Evolutionary conservation across 257 asterid genomes (phyloP).

Genomic region (Eustoma russellianum): DNA sequence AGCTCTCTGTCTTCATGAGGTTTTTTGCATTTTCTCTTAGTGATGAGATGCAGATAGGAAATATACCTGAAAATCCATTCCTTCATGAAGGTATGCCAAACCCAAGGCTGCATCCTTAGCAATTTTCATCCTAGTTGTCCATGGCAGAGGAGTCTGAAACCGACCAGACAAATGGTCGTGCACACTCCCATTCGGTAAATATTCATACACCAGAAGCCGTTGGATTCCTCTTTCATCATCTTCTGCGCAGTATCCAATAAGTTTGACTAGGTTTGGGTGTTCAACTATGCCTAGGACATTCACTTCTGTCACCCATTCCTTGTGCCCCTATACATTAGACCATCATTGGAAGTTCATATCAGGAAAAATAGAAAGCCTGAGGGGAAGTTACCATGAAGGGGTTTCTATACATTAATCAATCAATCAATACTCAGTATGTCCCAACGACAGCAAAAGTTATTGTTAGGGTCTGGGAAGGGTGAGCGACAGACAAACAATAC

Average conservation of each 20-base stretch:
- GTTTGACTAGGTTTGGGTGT: slow-evolving; percentile 79
- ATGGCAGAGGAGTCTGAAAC: slow-evolving; percentile 58
- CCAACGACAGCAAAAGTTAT: too few relatives aligned
- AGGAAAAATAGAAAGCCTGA: too few relatives aligned
- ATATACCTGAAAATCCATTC: slow-evolving; percentile 84
- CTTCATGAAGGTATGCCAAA: slow-evolving; percentile 78
- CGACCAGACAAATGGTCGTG: slow-evolving; percentile 68
- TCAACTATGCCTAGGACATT: slow-evolving; percentile 77
- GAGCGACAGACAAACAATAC: too few relatives aligned
- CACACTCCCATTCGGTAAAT: slow-evolving; percentile 59
- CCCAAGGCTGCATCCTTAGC: slow-evolving; percentile 80
- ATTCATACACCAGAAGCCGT: slow-evolving; percentile 71
- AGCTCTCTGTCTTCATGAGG: too few relatives aligned
- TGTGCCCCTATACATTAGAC: slow-evolving; percentile 53
- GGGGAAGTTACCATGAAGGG: too few relatives aligned
- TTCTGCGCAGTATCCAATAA: slow-evolving; percentile 75
- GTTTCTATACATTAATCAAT: too few relatives aligned
- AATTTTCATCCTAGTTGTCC: slow-evolving; percentile 56
- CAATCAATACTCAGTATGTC: too few relatives aligned
- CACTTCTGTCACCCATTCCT: slow-evolving; percentile 95
- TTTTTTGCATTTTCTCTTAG: too few relatives aligned
- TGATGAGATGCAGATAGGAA: background rate
- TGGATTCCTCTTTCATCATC: slow-evolving; percentile 91
- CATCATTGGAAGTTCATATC: background rate
- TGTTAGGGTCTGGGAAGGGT: too few relatives aligned